Base-by-base conservation (phyloP, 2,329 filamentous ascomycete genomes). In the Trichoderma koningiopsis region DNA sequence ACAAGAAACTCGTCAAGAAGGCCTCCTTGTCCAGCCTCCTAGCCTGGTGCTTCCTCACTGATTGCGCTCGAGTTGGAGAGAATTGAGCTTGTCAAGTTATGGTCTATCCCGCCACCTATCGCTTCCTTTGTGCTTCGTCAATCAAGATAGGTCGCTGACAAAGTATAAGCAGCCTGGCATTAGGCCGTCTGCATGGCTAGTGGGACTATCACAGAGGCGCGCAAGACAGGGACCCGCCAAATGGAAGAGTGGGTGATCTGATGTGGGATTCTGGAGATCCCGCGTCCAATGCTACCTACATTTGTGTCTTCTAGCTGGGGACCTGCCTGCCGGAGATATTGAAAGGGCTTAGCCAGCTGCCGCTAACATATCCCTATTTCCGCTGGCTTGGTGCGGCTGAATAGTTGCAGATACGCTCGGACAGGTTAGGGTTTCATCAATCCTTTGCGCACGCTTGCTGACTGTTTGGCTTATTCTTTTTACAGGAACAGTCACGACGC, bases 241-340 rank as follows among this genome's bases (percentile, higher is more conserved):
- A 43, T 35, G 53, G 29, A 40, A 27, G 64, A 43, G 60, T 43
- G 43, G 8, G 62, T 68, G 65, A 61, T 68, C 56, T 68, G 61
- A 61, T 24, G 31, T 68, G 57, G 47, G 57, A 68, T 68, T 33
- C 65, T 59, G 49, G 49, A 43, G 65, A 68, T 61, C 27, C 56
- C 47, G 65, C 43, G 59, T 31, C 31, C 40, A 61, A 53, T 68
- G 43, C 65, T 55, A 68, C 65, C 31, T 55, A 61, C 65, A 19
- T 55, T 67, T n/a, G 40, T 13, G 40, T 13, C 53, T 33, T 22
- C 63, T 35, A 33, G 27, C 31, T 33, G 35, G 63, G 63, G n/a
- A 67, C 40, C 35, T 49, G 64, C 33, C 31, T 59, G 31, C 37
- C 55, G 55, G 64, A 52, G 55, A 58, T 66, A 49, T 37, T 16